Evolutionary conservation across 164 flowering plant species (phyloP).

Genomic region (Vitis riparia): DNA sequence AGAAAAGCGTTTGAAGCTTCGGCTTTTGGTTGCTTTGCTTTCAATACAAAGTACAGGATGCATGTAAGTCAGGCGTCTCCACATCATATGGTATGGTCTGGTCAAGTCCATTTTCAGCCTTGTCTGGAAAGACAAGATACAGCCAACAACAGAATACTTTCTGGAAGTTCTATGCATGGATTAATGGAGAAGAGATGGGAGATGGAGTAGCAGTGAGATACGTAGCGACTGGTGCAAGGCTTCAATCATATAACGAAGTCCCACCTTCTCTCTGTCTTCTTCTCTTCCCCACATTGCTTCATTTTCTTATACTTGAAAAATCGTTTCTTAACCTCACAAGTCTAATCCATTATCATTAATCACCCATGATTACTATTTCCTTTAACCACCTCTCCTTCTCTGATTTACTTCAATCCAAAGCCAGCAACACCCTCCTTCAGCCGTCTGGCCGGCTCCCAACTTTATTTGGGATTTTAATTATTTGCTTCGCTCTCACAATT

Average conservation of each 20-base stretch:
- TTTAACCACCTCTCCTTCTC: too few species aligned
- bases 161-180: neutral
- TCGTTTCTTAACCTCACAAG: too few species aligned
- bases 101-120: neutral
- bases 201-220: conserved; percentile 23
- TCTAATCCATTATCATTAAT: too few species aligned
- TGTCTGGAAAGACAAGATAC: neutral
- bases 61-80: neutral
- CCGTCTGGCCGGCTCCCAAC: too few species aligned
- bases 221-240: conserved; percentile 39
- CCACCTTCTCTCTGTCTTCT: conserved; percentile 10
- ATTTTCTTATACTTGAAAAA: neutral
- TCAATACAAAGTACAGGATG: conserved; percentile 5
- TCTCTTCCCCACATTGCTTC: neutral
- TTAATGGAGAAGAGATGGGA: neutral
- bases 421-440: too few species aligned
- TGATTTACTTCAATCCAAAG: too few species aligned
- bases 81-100: neutral
- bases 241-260: conserved; percentile 20
- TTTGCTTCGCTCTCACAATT: too few species aligned
- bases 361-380: too few species aligned
- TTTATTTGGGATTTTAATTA: too few species aligned
- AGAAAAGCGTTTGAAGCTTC: too few species aligned
- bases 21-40: conserved; percentile 18
- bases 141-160: neutral